Evolutionary conservation across 2,329 filamentous ascomycete genomes (phyloP).

Genomic region (Beauveria brongniartii): DNA sequence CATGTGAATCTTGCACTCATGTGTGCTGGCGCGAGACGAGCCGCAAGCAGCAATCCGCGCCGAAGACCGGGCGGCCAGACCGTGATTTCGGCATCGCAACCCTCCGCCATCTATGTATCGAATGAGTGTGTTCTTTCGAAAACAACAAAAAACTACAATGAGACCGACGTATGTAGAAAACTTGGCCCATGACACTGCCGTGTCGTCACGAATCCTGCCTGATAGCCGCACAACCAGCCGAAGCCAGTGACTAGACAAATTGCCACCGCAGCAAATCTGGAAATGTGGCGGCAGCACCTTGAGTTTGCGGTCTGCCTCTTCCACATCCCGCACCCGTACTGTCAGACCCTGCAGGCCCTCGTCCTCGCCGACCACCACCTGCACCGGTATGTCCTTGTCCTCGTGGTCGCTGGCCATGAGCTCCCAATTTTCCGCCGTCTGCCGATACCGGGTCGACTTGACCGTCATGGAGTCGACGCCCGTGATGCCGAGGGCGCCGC

Average conservation of each 20-base stretch:
- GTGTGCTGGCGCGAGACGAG: too few species aligned
- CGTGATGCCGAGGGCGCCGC: not conserved
- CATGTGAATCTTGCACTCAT: too few species aligned
- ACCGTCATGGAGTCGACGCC: not conserved
- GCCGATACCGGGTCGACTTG: not conserved
- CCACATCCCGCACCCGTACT: not conserved
- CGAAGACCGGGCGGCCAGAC: too few species aligned
- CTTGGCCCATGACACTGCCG: too few species aligned
- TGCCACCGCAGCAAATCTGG: not conserved
- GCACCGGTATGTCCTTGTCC: conserved; percentile 3
- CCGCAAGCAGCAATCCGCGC: too few species aligned
- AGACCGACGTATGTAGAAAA: too few species aligned
- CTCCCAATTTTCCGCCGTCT: not conserved
- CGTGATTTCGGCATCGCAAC: too few species aligned
- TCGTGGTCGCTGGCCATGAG: not conserved
- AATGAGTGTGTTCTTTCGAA: too few species aligned
- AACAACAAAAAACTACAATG: too few species aligned
- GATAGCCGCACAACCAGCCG: not conserved
- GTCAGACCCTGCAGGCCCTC: not conserved
- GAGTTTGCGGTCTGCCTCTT: not conserved
- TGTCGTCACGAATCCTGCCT: not conserved
- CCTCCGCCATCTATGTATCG: too few species aligned
- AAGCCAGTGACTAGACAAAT: not conserved
- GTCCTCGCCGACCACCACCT: not conserved
- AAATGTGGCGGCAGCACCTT: not conserved